Evolutionary conservation across 768 basidiomycete genomes (phyloP).

Genomic region (Leccinum olivaceopallidum): DNA sequence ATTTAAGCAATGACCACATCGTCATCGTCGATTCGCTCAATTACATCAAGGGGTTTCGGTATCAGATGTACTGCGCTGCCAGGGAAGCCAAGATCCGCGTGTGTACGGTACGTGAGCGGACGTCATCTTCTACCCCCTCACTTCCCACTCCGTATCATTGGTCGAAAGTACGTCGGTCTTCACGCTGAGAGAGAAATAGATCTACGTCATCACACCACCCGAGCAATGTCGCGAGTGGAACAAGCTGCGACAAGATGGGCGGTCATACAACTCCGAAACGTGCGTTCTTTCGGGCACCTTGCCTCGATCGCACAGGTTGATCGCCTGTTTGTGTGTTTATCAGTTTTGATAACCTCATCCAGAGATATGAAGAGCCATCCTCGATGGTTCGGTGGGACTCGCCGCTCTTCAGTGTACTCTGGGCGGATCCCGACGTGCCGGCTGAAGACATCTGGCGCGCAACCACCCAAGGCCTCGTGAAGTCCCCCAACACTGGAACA

Average conservation of each 20-base stretch:
- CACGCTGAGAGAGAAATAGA: conserved; percentile 42
- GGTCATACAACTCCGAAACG: conserved; percentile 71
- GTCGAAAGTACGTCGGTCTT: neutral
- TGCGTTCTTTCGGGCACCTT: conserved; percentile 27
- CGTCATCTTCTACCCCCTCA: neutral
- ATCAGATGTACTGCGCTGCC: conserved; percentile 97
- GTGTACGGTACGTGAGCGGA: conserved; percentile 68
- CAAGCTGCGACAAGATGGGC: conserved; percentile 43
- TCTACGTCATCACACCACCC: conserved; percentile 73
- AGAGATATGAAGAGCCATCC: conserved; percentile 93
- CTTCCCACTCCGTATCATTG: neutral
- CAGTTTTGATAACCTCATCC: conserved; percentile 49
- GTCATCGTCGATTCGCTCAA: conserved; percentile 91
- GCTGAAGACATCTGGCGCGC: conserved; percentile 77
- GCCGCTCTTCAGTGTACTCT: conserved; percentile 83
- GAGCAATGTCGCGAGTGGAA: conserved; percentile 84
- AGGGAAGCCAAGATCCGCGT: conserved; percentile 82
- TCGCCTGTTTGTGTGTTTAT: neutral
- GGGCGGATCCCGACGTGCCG: conserved; percentile 68
- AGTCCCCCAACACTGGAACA: conserved; percentile 86
- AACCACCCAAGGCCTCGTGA: conserved; percentile 74
- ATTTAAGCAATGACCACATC: conserved; percentile 69
- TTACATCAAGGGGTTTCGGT: conserved; percentile 98
- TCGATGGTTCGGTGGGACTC: conserved; percentile 99
- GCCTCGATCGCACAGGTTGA: neutral